phyloP scores from a whole-genome alignment of 2,329 filamentous ascomycete genomes.

The Fusarium keratoplasticum region DNA sequence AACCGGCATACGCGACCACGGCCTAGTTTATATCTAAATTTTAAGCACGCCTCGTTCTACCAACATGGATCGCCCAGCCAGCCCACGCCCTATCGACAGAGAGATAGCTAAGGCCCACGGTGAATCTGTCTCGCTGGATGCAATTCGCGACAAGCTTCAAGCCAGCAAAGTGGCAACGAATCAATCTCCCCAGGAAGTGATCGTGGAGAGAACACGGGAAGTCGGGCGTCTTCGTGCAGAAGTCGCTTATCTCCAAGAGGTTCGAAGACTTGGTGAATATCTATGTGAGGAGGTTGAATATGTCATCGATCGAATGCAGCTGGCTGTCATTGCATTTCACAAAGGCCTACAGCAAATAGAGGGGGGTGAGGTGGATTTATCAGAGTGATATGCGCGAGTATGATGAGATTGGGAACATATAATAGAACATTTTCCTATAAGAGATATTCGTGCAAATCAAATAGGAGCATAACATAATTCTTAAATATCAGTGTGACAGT shows the following conservation, averaged over 20 bases:
- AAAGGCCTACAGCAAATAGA: conserved; percentile 9
- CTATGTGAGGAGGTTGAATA: conserved; percentile 19
- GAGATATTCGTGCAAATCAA: neutral
- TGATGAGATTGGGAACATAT: neutral
- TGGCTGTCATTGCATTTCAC: conserved; percentile 12
- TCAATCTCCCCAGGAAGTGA: conserved; percentile 5
- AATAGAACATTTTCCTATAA: neutral
- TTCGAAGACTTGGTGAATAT: conserved; percentile 9
- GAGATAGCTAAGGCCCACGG: conserved; percentile 5
- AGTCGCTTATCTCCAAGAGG: conserved; percentile 10
- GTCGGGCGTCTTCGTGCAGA: conserved; percentile 8
- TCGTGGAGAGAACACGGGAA: conserved; percentile 7
- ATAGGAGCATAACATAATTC: neutral
- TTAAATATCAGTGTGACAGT: neutral
- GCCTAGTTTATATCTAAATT: neutral
- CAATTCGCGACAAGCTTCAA: conserved; percentile 9
- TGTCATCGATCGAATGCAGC: conserved; percentile 8
- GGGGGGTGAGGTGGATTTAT: conserved; percentile 1
- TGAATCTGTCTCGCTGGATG: conserved; percentile 8
- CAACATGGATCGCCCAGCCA: conserved; percentile 18
- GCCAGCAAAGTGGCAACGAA: neutral
- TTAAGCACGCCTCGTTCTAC: neutral
- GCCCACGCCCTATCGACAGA: conserved; percentile 11
- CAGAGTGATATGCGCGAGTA: neutral
- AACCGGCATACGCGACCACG: neutral